Evolutionary conservation across 2,329 filamentous ascomycete genomes (phyloP).

Genomic region (Tolypocladium cylindrosporum): DNA sequence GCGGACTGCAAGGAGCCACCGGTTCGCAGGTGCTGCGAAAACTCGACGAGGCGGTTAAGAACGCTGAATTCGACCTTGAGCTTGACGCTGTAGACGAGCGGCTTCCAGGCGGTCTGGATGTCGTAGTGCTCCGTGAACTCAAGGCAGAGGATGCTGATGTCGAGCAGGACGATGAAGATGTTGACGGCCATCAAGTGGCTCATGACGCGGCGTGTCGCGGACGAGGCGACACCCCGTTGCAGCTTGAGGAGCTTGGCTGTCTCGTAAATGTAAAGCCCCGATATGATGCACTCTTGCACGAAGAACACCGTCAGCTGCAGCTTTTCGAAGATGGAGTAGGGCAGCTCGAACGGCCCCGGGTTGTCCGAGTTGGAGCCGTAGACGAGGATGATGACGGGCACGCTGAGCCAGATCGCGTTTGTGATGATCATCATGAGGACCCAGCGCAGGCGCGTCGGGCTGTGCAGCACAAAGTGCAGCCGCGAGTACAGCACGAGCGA

Average conservation of each 20-base stretch:
- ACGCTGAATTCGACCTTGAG: slow-evolving; percentile 26
- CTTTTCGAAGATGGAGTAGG: slow-evolving; percentile 39
- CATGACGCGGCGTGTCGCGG: slow-evolving; percentile 6
- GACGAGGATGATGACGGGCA: slow-evolving; percentile 44
- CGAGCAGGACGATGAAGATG: slow-evolving; percentile 30
- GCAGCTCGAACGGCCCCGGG: slow-evolving; percentile 9
- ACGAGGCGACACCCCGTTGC: slow-evolving; percentile 19
- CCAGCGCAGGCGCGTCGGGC: slow-evolving; percentile 34
- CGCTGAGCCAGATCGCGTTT: slow-evolving; percentile 40
- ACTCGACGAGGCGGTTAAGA: slow-evolving; percentile 22
- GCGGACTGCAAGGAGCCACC: background rate
- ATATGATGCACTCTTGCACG: slow-evolving; percentile 44
- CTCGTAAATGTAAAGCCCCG: slow-evolving; percentile 41
- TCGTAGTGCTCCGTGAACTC: slow-evolving; percentile 19
- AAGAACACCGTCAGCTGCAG: slow-evolving; percentile 46
- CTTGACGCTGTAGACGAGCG: slow-evolving; percentile 24
- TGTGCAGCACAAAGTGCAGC: slow-evolving; percentile 47
- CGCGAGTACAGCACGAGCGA: slow-evolving; percentile 52
- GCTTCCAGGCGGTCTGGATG: slow-evolving; percentile 23
- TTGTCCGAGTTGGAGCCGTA: slow-evolving; percentile 35
- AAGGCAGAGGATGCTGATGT: slow-evolving; percentile 23
- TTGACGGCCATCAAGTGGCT: slow-evolving; percentile 29
- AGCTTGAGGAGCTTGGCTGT: slow-evolving; percentile 36
- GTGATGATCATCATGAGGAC: slow-evolving; percentile 48
- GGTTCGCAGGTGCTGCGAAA: slow-evolving; percentile 14